phyloP scores from a whole-genome alignment of 176 grass and related monocot species.

The Lolium multiflorum region DNA sequence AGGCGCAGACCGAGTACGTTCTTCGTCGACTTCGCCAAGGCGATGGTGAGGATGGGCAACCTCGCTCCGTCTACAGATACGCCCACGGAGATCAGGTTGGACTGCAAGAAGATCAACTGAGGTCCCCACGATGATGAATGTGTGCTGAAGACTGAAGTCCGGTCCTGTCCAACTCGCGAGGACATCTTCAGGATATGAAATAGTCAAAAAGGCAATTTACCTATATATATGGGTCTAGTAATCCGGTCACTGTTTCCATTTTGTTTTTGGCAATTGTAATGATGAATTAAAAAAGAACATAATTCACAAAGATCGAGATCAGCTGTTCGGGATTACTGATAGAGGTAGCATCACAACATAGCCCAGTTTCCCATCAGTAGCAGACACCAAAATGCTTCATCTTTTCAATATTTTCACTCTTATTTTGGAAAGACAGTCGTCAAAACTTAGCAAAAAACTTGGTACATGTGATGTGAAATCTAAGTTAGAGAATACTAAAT shows the following conservation, averaged over 20 bases:
- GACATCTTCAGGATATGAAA: neutral
- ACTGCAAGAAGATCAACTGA: conserved; percentile 65
- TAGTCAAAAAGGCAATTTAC: conserved; percentile 34
- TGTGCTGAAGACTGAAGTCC: neutral
- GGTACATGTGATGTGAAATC: too few relatives aligned
- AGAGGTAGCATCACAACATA: too few relatives aligned
- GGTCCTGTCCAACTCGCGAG: neutral
- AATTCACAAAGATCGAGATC: neutral
- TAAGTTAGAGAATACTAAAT: too few relatives aligned
- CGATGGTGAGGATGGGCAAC: conserved; percentile 71
- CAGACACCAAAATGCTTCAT: too few relatives aligned
- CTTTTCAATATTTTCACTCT: too few relatives aligned
- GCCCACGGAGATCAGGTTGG: conserved; percentile 60
- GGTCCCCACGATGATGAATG: neutral
- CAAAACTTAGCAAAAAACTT: too few relatives aligned
- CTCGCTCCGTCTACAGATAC: conserved; percentile 53
- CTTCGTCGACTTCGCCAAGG: conserved; percentile 58
- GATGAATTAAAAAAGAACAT: neutral
- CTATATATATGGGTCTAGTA: conserved; percentile 3
- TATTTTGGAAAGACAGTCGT: too few relatives aligned
- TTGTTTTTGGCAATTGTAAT: conserved; percentile 23
- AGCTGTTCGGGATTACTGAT: too few relatives aligned
- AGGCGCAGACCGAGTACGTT: conserved; percentile 32
- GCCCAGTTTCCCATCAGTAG: too few relatives aligned
- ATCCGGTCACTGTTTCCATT: neutral